phyloP scores from a whole-genome alignment of 2,329 filamentous ascomycete genomes.

The Fusarium gaditjirri region DNA sequence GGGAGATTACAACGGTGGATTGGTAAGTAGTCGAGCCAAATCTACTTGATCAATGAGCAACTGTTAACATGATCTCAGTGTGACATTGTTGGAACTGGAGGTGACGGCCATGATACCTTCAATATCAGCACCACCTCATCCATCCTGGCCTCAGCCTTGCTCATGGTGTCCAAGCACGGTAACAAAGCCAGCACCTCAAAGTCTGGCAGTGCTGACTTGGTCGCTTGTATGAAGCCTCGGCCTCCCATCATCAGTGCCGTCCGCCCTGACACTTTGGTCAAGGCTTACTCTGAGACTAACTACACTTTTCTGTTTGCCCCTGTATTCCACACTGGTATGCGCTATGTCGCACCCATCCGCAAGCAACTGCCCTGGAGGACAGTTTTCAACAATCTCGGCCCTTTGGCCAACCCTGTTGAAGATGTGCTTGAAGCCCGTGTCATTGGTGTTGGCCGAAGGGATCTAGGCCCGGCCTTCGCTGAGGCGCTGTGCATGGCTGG shows the following conservation, averaged over 20 bases:
- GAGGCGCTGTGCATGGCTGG: constrained; percentile 83
- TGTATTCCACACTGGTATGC: constrained; percentile 96
- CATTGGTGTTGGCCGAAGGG: constrained; percentile 89
- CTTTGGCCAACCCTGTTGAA: constrained; percentile 90
- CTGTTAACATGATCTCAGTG: constrained; percentile 57
- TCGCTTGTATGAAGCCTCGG: constrained; percentile 77
- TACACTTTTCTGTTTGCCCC: constrained; percentile 97
- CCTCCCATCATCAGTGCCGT: constrained; percentile 80
- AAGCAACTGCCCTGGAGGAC: constrained; percentile 92
- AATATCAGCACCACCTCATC: constrained; percentile 97
- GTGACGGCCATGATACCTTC: constrained; percentile 97
- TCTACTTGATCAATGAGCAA: background rate
- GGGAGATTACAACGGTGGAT: constrained; percentile 81
- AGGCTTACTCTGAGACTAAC: constrained; percentile 82
- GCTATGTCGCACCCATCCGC: constrained; percentile 84
- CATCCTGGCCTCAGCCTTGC: constrained; percentile 86
- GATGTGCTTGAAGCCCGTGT: constrained; percentile 86
- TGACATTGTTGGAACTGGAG: constrained; percentile 97
- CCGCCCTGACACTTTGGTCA: constrained; percentile 74
- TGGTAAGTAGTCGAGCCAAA: constrained; percentile 66
- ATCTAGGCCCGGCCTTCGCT: constrained; percentile 88
- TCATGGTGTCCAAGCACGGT: constrained; percentile 93
- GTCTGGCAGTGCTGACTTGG: constrained; percentile 92
- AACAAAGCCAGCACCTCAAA: constrained; percentile 96
- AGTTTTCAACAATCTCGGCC: constrained; percentile 96